Evolutionary conservation across 2,329 filamentous ascomycete genomes (phyloP).

Genomic region (Pezicula rhizophila): DNA sequence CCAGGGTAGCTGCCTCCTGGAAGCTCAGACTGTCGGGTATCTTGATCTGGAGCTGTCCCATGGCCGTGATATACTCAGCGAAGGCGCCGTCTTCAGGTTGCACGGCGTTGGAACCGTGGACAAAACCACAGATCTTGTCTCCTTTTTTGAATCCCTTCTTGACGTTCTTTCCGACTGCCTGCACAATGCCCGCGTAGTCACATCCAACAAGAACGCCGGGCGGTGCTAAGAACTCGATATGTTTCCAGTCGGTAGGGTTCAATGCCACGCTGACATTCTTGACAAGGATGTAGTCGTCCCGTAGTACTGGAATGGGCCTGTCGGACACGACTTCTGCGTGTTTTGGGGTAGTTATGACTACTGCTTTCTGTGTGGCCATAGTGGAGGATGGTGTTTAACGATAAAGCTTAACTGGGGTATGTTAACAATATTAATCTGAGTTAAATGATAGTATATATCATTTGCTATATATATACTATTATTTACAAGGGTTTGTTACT

Average conservation of each 20-base stretch:
- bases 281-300: slow-evolving; percentile 10
- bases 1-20: slow-evolving; percentile 32
- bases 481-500: no score
- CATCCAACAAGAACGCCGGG: slow-evolving; percentile 15
- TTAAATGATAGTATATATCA: no score
- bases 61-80: slow-evolving; percentile 12
- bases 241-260: slow-evolving; percentile 14
- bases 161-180: slow-evolving; percentile 34
- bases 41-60: slow-evolving; percentile 32
- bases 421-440: no score
- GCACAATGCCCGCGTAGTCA: slow-evolving; percentile 41
- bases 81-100: slow-evolving; percentile 31
- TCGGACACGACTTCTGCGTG: slow-evolving; percentile 1
- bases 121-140: slow-evolving; percentile 29
- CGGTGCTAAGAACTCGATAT: slow-evolving; percentile 3
- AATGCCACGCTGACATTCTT: slow-evolving; percentile 9
- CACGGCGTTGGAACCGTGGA: slow-evolving; percentile 24
- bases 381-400: no score
- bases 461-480: no score
- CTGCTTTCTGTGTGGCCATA: not conserved
- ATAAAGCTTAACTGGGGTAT: no score
- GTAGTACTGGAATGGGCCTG: slow-evolving; percentile 5
- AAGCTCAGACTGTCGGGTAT: slow-evolving; percentile 36
- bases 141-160: slow-evolving; percentile 21
- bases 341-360: not conserved